Base-by-base conservation (phyloP, 495 filamentous ascomycete genomes). In the Parathielavia appendiculata region DNA sequence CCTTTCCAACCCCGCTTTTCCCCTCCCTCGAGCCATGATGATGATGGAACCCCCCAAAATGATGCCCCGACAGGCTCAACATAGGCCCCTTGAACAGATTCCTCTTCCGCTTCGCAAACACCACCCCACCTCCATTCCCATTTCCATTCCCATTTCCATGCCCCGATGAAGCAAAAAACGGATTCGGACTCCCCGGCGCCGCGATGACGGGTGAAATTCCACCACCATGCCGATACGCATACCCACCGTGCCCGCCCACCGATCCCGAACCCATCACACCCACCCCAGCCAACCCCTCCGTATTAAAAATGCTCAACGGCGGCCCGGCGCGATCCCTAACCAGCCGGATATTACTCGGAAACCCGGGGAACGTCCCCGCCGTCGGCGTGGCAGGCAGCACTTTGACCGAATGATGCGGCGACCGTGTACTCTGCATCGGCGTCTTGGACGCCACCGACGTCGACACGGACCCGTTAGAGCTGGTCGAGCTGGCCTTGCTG, bases 311-410 rank as follows among this genome's bases (percentile, higher is more conserved):
- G 14, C 69, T 71, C 38, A 78, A 17, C 10, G 76, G 76, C 35
- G 70, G 68, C 16, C 63, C 63, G 66, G 70, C 38, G 59, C 67
- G 60, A 46, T 84, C 85, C 51, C 93, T 82, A 4, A 93, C 89
- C 23, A 96, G 75, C 13, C 92, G 86, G 57, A 96, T 89, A 61
- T 93, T 92, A 43, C 85, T 89, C 0, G 92, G 93, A 66, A 97
- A 95, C 4, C 32, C 40, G 14, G 93, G 92, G 67, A 97, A 95
- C 16, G 84, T 73, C 11, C 83, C 80, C 8, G 81, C 73, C 3
- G 89, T 95, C 0, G 93, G 93, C 0, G 93, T 97, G 0, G 92
- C 89, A 3, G 93, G 93, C 5, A 97, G 82, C 16, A 97, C 89
- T 74, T 97, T 97, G 68, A 96, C 84, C 1, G 92, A 96, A 52